These are phyloP conservation scores for Lichtheimia corymbifera DNA, from an alignment of 371 early-diverging fungal genomes.

Conservation along the genomic window DNA sequence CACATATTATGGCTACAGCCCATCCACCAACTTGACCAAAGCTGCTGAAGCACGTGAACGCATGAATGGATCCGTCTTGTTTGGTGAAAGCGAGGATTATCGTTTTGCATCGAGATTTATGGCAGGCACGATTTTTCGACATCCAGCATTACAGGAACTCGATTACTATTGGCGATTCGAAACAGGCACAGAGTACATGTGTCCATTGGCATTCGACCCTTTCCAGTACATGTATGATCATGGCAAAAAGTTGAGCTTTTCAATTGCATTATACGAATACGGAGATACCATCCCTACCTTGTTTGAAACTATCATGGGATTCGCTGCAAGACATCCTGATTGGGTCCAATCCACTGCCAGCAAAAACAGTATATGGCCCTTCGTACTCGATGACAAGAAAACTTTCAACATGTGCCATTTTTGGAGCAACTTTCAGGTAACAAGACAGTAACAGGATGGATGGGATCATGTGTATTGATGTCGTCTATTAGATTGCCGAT, in stretches of 20 bases:
- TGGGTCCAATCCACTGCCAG: slow-evolving; percentile 20
- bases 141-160: slow-evolving; percentile 37
- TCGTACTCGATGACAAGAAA: slow-evolving; percentile 48
- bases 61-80: slow-evolving; percentile 27
- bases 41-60: slow-evolving; percentile 31
- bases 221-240: slow-evolving; percentile 43
- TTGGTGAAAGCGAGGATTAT: slow-evolving; percentile 42
- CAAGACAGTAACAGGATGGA: background rate
- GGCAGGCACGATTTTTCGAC: slow-evolving; percentile 42
- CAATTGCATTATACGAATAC: slow-evolving; percentile 82
- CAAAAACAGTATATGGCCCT: slow-evolving; percentile 30
- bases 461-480: background rate
- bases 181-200: slow-evolving; percentile 43
- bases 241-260: slow-evolving; percentile 53
- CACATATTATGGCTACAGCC: slow-evolving; percentile 31
- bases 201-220: slow-evolving; percentile 42
- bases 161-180: slow-evolving; percentile 52
- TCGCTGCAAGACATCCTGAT: slow-evolving; percentile 43
- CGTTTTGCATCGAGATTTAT: slow-evolving; percentile 44
- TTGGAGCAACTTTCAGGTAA: slow-evolving; percentile 65
- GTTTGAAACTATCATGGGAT: slow-evolving; percentile 68
- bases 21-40: slow-evolving; percentile 22
- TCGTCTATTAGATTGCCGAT: slow-evolving; percentile 34
- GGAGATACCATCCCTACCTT: slow-evolving; percentile 82
- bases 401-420: slow-evolving; percentile 79